Percentiles rank a stretch among this genome's conserved stretches.
Conservation (phyloP, 139 green algal species). For the Chlorella sp. region DNA sequence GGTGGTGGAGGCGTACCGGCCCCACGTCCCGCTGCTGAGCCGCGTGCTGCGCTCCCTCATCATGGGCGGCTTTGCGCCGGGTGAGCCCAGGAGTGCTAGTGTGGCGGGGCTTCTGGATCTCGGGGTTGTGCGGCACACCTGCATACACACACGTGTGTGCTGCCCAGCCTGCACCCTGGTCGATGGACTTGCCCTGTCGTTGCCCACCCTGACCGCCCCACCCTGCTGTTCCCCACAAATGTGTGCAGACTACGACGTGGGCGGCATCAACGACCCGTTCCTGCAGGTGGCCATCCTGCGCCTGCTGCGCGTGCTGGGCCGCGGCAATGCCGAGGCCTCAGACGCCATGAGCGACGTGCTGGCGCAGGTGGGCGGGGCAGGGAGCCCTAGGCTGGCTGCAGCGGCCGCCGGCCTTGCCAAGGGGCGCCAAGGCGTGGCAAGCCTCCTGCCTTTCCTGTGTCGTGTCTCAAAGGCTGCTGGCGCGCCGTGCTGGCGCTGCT, state of each 20-base stretch:
- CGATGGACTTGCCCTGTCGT: neutral
- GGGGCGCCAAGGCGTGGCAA: too few relatives aligned
- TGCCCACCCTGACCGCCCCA: neutral
- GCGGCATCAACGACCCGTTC: slow-evolving; percentile 95
- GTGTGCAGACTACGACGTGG: slow-evolving; percentile 92
- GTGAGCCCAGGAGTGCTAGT: neutral
- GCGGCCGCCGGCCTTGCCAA: too few relatives aligned
- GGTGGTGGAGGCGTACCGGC: slow-evolving; percentile 8
- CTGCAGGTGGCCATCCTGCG: slow-evolving; percentile 93
- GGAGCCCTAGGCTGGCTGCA: too few relatives aligned
- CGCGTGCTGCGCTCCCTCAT: slow-evolving; percentile 72
- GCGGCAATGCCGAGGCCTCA: slow-evolving; percentile 83
- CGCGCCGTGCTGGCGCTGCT: neutral
- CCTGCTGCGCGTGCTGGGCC: slow-evolving; percentile 87
- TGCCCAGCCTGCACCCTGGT: too few relatives aligned
- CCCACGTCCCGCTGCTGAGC: slow-evolving; percentile 73
- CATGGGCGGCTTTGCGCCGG: slow-evolving; percentile 67
- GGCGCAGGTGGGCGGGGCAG: slow-evolving; percentile 76
- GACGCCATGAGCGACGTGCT: slow-evolving; percentile 98
- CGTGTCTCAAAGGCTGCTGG: neutral
- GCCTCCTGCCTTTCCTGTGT: too few relatives aligned
- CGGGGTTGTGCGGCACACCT: too few relatives aligned
- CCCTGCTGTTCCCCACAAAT: too few relatives aligned
- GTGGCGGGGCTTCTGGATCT: neutral
- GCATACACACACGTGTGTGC: too few relatives aligned